Evolutionary conservation across 805 yeast species (phyloP).

Genomic region (Kuraishia hungarica): DNA sequence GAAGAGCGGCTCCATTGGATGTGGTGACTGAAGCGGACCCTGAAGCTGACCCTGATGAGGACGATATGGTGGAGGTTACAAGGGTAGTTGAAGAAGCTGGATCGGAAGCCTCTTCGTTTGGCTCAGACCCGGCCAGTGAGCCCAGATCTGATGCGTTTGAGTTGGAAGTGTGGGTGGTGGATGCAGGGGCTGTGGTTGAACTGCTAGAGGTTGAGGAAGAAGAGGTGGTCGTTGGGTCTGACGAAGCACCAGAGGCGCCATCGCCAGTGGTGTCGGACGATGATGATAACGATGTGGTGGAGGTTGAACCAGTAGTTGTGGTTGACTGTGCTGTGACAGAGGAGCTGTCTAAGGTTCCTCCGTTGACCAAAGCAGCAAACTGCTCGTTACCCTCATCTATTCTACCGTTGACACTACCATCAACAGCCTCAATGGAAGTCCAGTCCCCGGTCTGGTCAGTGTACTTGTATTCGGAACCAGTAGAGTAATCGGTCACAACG

Average conservation of each 20-base stretch:
- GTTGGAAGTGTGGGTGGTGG: not conserved
- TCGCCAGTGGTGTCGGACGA: not conserved
- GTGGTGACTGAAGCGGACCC: slow-evolving; percentile 4
- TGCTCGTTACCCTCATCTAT: slow-evolving; percentile 33
- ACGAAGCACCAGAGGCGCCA: not conserved
- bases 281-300: not conserved
- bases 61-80: not conserved
- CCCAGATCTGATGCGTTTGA: not conserved
- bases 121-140: not conserved
- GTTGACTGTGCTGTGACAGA: not conserved
- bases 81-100: not conserved
- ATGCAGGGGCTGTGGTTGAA: not conserved
- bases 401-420: slow-evolving; percentile 60
- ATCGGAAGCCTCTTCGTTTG: not conserved
- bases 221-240: not conserved
- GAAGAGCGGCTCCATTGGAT: not conserved
- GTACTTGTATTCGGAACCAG: slow-evolving; percentile 52
- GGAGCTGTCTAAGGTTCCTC: slow-evolving; percentile 5
- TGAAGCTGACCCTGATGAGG: slow-evolving; percentile 3
- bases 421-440: slow-evolving; percentile 47
- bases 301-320: not conserved
- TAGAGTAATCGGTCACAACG: slow-evolving; percentile 60
- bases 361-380: slow-evolving; percentile 27
- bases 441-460: slow-evolving; percentile 48
- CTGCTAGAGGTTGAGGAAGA: not conserved